Conservation (phyloP, 306 rosid genomes). For the Gastrolobium bilobum region DNA sequence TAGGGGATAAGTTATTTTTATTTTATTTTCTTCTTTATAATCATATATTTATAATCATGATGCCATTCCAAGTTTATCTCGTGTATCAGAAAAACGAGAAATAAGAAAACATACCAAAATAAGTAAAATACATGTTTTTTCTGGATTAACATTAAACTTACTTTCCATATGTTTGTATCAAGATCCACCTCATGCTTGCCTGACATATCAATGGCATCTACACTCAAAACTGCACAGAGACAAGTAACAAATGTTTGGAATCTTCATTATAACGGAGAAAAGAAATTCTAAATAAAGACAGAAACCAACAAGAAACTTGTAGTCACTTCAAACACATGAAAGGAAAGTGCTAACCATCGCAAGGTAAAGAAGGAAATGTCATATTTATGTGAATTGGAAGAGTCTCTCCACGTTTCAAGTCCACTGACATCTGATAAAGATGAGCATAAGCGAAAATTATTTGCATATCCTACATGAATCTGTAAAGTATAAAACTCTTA, state of each 20-base stretch:
- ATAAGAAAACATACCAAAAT: background rate
- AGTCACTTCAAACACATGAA: slow-evolving; percentile 37
- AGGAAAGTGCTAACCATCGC: slow-evolving; percentile 76
- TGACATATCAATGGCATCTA: slow-evolving; percentile 97
- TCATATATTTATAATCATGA: background rate
- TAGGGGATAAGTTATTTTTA: background rate
- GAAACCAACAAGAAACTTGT: slow-evolving; percentile 17
- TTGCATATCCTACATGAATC: slow-evolving; percentile 1
- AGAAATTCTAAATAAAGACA: background rate
- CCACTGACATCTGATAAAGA: slow-evolving; percentile 89
- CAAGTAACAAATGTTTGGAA: slow-evolving; percentile 32
- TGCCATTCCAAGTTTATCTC: background rate
- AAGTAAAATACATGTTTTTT: background rate
- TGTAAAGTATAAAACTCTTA: background rate
- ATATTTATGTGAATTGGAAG: slow-evolving; percentile 96
- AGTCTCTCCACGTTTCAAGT: slow-evolving; percentile 93
- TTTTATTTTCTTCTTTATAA: background rate
- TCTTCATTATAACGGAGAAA: slow-evolving; percentile 9
- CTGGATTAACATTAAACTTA: slow-evolving; percentile 41
- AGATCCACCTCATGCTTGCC: slow-evolving; percentile 99
- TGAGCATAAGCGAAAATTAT: slow-evolving; percentile 18
- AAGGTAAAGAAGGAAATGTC: slow-evolving; percentile 95
- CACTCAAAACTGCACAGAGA: slow-evolving; percentile 80
- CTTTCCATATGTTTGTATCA: slow-evolving; percentile 97
- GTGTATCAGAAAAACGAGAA: background rate